Conservation (phyloP, 2,329 filamentous ascomycete genomes). For the Teratosphaeria zuluensis region DNA sequence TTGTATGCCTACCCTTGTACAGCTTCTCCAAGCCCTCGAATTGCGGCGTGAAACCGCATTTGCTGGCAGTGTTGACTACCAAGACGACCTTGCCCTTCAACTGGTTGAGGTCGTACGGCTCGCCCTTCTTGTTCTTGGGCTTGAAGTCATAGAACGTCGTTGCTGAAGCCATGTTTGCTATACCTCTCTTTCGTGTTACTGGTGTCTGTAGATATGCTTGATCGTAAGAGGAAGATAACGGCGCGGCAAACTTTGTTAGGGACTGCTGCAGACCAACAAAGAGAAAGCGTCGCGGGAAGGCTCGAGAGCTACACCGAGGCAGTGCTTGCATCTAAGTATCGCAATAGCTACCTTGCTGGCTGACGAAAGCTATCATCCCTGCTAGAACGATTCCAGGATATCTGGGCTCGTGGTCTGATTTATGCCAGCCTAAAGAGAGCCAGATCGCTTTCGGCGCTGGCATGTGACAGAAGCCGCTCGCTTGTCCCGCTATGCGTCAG, state of each 20-base stretch:
- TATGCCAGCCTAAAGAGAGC: background rate
- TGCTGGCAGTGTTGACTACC: constrained; percentile 94
- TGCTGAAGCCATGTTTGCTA: constrained; percentile 53
- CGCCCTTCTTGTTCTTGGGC: constrained; percentile 56
- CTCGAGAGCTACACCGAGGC: background rate
- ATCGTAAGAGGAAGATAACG: background rate
- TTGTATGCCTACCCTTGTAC: constrained; percentile 50
- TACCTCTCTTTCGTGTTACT: background rate
- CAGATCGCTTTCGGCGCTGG: background rate
- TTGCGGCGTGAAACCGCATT: constrained; percentile 97
- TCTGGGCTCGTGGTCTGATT: background rate
- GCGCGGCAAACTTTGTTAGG: background rate
- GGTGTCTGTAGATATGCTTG: background rate
- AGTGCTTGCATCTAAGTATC: background rate
- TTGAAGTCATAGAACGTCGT: constrained; percentile 76
- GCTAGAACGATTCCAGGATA: background rate
- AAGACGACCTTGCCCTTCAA: constrained; percentile 90
- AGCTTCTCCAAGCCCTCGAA: constrained; percentile 84
- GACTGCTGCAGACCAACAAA: background rate
- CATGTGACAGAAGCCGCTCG: background rate
- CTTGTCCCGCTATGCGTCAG: background rate
- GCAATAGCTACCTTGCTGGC: background rate
- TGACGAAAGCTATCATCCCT: background rate
- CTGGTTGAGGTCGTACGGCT: constrained; percentile 57
- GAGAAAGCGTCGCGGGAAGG: background rate